Conservation (phyloP, 2,329 filamentous ascomycete genomes). For the Aspergillus novofumigatus region DNA sequence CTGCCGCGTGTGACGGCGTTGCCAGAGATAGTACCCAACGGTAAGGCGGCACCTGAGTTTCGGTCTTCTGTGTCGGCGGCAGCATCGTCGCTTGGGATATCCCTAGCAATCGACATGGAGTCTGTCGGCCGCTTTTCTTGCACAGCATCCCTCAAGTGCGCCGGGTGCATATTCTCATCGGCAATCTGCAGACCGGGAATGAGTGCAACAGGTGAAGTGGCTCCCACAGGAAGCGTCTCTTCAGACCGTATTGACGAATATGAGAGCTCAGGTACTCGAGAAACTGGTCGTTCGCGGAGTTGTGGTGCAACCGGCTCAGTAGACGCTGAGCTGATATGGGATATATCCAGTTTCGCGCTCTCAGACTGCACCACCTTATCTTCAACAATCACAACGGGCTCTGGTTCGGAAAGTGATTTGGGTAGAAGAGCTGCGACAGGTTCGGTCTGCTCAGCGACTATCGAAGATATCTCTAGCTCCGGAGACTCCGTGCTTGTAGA, state of each 20-base stretch:
- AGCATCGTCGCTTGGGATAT: constrained; percentile 57
- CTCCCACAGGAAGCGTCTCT: constrained; percentile 43
- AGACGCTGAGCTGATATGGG: constrained; percentile 22
- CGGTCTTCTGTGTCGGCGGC: constrained; percentile 32
- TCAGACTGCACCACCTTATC: constrained; percentile 10
- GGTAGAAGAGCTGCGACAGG: constrained; percentile 19
- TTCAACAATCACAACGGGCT: constrained; percentile 13
- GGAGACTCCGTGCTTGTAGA: constrained; percentile 8
- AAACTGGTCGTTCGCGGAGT: constrained; percentile 18
- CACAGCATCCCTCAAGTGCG: constrained; percentile 17
- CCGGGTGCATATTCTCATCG: constrained; percentile 21
- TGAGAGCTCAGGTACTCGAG: constrained; percentile 29
- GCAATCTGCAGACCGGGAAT: constrained; percentile 15
- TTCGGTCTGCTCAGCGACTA: constrained; percentile 26
- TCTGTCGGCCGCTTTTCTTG: constrained; percentile 11
- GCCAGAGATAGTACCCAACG: constrained; percentile 59
- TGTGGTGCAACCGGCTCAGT: constrained; percentile 32
- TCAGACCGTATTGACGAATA: constrained; percentile 43
- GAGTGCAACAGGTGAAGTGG: constrained; percentile 25
- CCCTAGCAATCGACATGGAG: constrained; percentile 55
- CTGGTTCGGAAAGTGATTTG: constrained; percentile 13
- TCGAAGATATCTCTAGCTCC: constrained; percentile 25
- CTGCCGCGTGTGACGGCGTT: constrained; percentile 44
- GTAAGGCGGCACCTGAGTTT: constrained; percentile 39
- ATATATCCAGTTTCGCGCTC: constrained; percentile 24